Conservation (phyloP, 768 basidiomycete genomes). For the Serendipita sp. region DNA sequence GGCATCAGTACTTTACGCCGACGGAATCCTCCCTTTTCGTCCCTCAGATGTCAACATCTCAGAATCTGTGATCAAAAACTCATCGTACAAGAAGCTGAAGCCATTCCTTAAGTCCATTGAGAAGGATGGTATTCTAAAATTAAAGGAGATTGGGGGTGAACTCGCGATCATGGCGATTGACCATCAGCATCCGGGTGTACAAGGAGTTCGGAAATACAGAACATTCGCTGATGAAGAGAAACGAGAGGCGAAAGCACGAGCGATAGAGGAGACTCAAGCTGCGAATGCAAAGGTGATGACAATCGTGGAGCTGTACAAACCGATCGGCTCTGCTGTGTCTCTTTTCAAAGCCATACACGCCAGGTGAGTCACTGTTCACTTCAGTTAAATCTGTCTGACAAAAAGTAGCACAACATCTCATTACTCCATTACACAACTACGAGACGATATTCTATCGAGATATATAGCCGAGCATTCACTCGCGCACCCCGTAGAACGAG, state of each 20-base stretch:
- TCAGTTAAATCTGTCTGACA: no score
- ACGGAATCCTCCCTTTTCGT: constrained; percentile 32
- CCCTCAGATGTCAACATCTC: constrained; percentile 14
- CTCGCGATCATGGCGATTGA: constrained; percentile 31
- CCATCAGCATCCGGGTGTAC: constrained; percentile 39
- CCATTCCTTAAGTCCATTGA: constrained; percentile 69
- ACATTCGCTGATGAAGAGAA: constrained; percentile 55
- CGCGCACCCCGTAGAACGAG: constrained; percentile 48
- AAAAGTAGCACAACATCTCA: not conserved
- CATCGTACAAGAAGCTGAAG: constrained; percentile 63
- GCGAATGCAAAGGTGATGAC: constrained; percentile 30
- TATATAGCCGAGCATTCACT: constrained; percentile 50
- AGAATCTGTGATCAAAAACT: constrained; percentile 43
- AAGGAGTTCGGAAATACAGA: constrained; percentile 32
- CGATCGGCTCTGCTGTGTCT: constrained; percentile 35
- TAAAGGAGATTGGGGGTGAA: constrained; percentile 33
- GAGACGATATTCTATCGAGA: constrained; percentile 32
- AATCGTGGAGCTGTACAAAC: constrained; percentile 63
- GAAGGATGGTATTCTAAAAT: constrained; percentile 54
- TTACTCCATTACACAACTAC: constrained; percentile 30
- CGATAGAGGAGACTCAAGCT: constrained; percentile 33
- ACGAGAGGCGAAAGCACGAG: constrained; percentile 41
- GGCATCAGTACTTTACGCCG: constrained; percentile 21
- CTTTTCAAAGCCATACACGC: constrained; percentile 51
- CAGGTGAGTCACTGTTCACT: constrained; percentile 31